phyloP scores from a whole-genome alignment of 345 rosid genomes.

The sweet orange (Citrus sinensis) region DVS_A1.0 CM039161.1:24192001-24192500 shows the following conservation, averaged over 20 bases:
- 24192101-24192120: no score
- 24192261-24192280: neutral
- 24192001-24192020: no score
- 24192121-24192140: no score
- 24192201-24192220: neutral
- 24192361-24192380: neutral
- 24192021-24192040: no score
- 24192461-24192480: conserved; percentile 21
- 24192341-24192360: neutral
- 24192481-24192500: conserved; percentile 18
- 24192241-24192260: neutral
- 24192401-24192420: conserved; percentile 22
- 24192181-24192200: no score
- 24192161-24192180: no score
- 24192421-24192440: conserved; percentile 26
- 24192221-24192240: neutral
- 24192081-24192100: no score
- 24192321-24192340: neutral
- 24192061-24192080: no score
- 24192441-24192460: conserved; percentile 18
- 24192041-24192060: no score
- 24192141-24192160: no score
- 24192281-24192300: neutral
- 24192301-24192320: neutral
- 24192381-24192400: conserved; percentile 21